Percentiles rank a stretch among this genome's conserved stretches.
Conservation (phyloP, 495 filamentous ascomycete genomes). For the Podospora australis region DNA sequence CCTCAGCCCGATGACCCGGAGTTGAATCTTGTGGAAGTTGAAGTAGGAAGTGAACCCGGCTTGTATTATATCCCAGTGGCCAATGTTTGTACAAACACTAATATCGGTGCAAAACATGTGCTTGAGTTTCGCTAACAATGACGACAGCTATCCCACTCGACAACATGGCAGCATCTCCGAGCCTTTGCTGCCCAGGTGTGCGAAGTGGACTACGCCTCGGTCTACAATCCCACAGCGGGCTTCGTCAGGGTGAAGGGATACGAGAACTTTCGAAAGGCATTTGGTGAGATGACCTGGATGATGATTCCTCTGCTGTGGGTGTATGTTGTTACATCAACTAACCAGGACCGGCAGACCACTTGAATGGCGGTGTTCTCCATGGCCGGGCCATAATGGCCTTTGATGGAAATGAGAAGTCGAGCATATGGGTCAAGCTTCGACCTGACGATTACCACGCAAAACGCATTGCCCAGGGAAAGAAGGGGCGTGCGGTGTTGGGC, state of each 20-base stretch:
- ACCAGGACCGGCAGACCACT: constrained; percentile 4
- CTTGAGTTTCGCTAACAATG: not conserved
- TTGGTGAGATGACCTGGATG: constrained; percentile 5
- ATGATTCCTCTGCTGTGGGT: not conserved
- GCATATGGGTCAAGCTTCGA: constrained; percentile 10
- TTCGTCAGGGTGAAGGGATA: constrained; percentile 17
- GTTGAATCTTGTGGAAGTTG: constrained; percentile 9
- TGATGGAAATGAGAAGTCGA: constrained; percentile 9
- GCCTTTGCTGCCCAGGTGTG: constrained; percentile 10
- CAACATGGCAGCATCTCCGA: constrained; percentile 21
- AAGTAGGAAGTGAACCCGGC: constrained; percentile 12
- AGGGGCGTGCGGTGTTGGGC: not conserved
- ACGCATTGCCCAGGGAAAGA: not conserved
- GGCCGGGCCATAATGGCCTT: constrained; percentile 15
- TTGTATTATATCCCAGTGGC: constrained; percentile 20
- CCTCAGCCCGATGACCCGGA: constrained; percentile 2
- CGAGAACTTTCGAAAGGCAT: constrained; percentile 20
- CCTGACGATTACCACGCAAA: constrained; percentile 9
- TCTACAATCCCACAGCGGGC: constrained; percentile 17
- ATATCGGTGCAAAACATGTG: not conserved
- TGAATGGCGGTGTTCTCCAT: constrained; percentile 18
- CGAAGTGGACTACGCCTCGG: constrained; percentile 17
- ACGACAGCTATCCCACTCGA: constrained; percentile 13
- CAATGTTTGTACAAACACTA: constrained; percentile 11
- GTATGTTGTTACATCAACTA: not conserved